Evolutionary conservation across 768 basidiomycete species (phyloP).

Genomic region (Pleurotus tuoliensis): DNA sequence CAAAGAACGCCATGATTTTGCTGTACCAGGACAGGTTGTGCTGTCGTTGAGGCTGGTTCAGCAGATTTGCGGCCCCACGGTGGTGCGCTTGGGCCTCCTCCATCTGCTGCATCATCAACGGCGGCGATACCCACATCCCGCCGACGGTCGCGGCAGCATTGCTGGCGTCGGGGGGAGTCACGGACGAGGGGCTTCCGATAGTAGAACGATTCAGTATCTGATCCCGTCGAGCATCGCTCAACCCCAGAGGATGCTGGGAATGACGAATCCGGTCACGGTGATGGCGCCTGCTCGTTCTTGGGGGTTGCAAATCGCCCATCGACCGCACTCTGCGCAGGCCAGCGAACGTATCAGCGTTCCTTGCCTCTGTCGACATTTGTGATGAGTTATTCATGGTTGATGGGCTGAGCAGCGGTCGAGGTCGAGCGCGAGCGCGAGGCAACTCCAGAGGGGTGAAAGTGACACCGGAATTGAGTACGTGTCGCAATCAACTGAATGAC

Average conservation of each 20-base stretch:
- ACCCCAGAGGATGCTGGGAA: conserved; percentile 4
- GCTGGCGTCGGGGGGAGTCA: neutral
- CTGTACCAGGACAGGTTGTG: conserved; percentile 13
- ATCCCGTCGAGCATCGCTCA: neutral
- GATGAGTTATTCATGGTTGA: neutral
- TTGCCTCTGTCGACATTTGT: conserved; percentile 15
- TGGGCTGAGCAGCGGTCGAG: neutral
- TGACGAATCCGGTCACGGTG: conserved; percentile 7
- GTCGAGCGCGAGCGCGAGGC: too few relatives aligned
- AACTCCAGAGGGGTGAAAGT: neutral
- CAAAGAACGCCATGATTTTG: conserved; percentile 36
- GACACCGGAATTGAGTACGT: neutral
- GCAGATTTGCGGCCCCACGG: neutral
- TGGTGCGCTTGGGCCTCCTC: conserved; percentile 5
- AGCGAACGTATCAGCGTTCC: conserved; percentile 1
- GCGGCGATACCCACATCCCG: conserved; percentile 4
- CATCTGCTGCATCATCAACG: conserved; percentile 7
- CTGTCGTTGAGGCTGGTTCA: conserved; percentile 16
- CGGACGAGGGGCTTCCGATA: neutral
- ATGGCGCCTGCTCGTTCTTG: conserved; percentile 1
- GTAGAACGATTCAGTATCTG: conserved; percentile 1
- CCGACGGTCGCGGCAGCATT: neutral
- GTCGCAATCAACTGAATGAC: conserved; percentile 1
- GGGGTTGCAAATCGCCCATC: conserved; percentile 31
- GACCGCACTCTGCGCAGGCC: conserved; percentile 35